These are phyloP conservation scores for Trichophyton mentagrophytes DNA, from an alignment of 2,329 filamentous ascomycete species.

Conservation along the genomic window DNA sequence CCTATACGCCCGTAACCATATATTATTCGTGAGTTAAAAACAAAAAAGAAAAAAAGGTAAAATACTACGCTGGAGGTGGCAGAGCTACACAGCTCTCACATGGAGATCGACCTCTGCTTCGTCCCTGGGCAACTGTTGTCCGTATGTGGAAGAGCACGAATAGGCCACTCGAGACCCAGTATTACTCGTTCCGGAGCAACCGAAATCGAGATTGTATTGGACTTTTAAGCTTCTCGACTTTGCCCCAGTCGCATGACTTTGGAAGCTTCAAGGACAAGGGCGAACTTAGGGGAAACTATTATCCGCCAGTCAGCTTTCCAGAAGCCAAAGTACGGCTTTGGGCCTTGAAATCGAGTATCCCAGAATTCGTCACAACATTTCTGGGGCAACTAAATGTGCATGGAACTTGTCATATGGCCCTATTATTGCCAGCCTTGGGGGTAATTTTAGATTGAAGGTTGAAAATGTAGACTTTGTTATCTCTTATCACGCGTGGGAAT, in stretches of 20 bases:
- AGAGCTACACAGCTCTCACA: neutral
- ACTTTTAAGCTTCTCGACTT: neutral
- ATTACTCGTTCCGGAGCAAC: neutral
- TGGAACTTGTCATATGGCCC: neutral
- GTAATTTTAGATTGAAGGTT: neutral
- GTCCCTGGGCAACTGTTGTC: neutral
- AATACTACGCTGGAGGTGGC: neutral
- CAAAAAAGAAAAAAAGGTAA: neutral
- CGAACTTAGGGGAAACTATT: neutral
- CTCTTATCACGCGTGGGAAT: neutral
- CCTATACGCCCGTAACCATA: neutral
- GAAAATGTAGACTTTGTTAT: neutral
- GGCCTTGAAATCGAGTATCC: neutral
- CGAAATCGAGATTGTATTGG: neutral
- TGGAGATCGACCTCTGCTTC: neutral
- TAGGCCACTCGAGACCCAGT: neutral
- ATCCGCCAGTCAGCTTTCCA: constrained; percentile 1
- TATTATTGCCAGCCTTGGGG: neutral
- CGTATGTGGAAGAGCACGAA: neutral
- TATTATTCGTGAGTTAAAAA: neutral
- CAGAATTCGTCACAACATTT: neutral
- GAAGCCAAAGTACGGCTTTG: neutral
- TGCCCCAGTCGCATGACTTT: neutral
- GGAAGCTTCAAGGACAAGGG: neutral
- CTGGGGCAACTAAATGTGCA: neutral